Base-by-base conservation (phyloP, 441 rosid species). In the Populus hybrid region DNA sequence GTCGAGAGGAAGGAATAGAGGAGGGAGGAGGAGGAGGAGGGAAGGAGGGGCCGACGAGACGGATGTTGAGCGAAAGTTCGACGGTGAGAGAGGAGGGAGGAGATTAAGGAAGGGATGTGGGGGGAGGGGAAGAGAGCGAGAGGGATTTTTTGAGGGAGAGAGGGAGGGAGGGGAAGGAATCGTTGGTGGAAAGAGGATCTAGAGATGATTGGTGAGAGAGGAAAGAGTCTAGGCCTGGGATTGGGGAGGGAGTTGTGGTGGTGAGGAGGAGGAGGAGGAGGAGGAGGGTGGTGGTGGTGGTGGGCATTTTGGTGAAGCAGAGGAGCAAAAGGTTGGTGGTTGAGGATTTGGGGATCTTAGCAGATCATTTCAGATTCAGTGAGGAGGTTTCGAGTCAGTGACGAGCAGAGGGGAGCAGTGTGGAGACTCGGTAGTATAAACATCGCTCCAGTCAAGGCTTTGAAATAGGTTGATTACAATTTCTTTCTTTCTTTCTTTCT, bases 211-310 rank as follows among this genome's bases (percentile, higher is more conserved):
- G 95, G 30, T 82, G 85, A 67, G 86, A 88, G 21, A 95, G 86
- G 88, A 94, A 92, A 78, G 91, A 77, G 89, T 94, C 97, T 9
- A 95, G 83, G 75, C 97, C 98, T 5, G 88, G 85, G 69, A 90
- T 86, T 26, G 90, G 78, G 11, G 72, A 28, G 1, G 80, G 50
- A 42, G 69, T 63, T 10, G 75, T 9, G 72, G 76, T 5, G 76
- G 61, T 12, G 40, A n/a, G n/a, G n/a, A n/a, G n/a, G n/a, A 66
- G 21, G 18, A 70, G 50, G 77, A 89, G 78, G 35, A 86, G 79
- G 74, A 86, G 35, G 84, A 83, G 50, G 81, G 74, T 5, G 76
- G 84, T 75, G 78, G 80, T 66, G 80, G 80, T 6, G 36, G 36
- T 24, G 77, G 83, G 63, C 89, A 79, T 77, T 35, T 68, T 75